Conservation (phyloP, 495 filamentous ascomycete genomes). For the Talaromyces ruber region DNA sequence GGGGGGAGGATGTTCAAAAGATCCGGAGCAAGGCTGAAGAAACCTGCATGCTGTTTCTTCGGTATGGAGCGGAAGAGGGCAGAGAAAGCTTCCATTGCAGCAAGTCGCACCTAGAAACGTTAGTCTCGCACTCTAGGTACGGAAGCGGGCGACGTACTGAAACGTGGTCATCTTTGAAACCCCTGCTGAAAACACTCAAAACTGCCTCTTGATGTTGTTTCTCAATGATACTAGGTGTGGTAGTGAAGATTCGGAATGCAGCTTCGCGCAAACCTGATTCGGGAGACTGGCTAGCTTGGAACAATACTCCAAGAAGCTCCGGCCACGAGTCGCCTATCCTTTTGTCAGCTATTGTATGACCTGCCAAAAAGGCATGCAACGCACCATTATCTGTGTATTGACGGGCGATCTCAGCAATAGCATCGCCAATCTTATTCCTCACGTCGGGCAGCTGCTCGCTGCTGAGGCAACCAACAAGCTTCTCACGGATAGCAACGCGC, state of each 20-base stretch:
- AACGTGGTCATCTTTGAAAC: conserved; percentile 83
- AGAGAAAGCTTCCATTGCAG: conserved; percentile 94
- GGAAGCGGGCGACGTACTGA: conserved; percentile 41
- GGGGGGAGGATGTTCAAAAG: conserved; percentile 89
- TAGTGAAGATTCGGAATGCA: conserved; percentile 89
- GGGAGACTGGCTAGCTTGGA: conserved; percentile 75
- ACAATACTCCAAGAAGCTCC: conserved; percentile 78
- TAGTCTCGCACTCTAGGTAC: background rate
- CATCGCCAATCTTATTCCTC: conserved; percentile 92
- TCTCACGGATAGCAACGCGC: conserved; percentile 66
- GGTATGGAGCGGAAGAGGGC: conserved; percentile 85
- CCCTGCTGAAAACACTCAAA: conserved; percentile 72
- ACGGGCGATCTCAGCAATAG: conserved; percentile 87
- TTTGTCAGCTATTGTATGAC: conserved; percentile 5
- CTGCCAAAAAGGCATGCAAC: conserved; percentile 12
- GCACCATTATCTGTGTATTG: conserved; percentile 88
- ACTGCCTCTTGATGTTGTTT: conserved; percentile 88
- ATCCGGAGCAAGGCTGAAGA: conserved; percentile 75
- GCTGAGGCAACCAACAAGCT: conserved; percentile 67
- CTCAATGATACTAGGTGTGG: conserved; percentile 93
- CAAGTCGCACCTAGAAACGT: conserved; percentile 60
- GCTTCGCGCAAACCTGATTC: conserved; percentile 78
- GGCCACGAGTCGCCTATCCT: conserved; percentile 74
- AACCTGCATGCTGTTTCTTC: conserved; percentile 81
- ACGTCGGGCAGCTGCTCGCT: conserved; percentile 61